Percentiles rank a stretch among this genome's conserved stretches.
Evolutionary conservation across 169 alveolate genomes (phyloP).

Genomic region (Plasmodium adleri): DNA sequence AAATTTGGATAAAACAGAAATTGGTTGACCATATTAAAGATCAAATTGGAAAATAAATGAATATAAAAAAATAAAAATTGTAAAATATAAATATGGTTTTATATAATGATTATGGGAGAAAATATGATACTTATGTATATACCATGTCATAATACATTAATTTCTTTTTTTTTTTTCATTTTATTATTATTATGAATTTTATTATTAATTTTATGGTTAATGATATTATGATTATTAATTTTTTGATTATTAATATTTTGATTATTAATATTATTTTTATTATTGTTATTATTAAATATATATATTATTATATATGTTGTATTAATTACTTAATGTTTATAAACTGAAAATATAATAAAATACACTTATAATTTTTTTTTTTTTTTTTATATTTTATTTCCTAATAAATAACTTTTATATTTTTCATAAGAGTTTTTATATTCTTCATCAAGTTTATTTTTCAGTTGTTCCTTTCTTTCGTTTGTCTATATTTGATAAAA

Average conservation of each 20-base stretch:
- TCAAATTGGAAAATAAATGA: constrained; percentile 59
- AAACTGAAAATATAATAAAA: constrained; percentile 17
- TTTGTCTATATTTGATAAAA: constrained; percentile 49
- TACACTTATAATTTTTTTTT: background rate
- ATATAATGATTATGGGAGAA: background rate
- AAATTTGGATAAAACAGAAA: constrained; percentile 74
- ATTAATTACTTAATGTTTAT: background rate
- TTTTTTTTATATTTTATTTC: constrained; percentile 40
- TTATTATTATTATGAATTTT: no score
- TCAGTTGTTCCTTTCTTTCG: constrained; percentile 68
- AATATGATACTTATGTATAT: background rate
- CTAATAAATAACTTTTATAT: constrained; percentile 65
- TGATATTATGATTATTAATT: no score
- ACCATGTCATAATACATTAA: background rate
- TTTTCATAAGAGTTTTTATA: constrained; percentile 65
- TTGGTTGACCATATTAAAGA: constrained; percentile 76
- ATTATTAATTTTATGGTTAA: no score
- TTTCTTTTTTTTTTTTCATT: no score
- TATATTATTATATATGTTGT: background rate
- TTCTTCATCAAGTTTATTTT: constrained; percentile 65
- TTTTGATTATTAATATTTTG: background rate
- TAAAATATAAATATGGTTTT: constrained; percentile 6
- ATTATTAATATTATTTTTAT: background rate
- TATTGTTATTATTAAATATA: background rate
- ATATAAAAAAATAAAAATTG: background rate